These are phyloP conservation scores for Talaromyces sp. DNA, from an alignment of 2,329 filamentous ascomycete genomes.

Conservation along the genomic window DNA sequence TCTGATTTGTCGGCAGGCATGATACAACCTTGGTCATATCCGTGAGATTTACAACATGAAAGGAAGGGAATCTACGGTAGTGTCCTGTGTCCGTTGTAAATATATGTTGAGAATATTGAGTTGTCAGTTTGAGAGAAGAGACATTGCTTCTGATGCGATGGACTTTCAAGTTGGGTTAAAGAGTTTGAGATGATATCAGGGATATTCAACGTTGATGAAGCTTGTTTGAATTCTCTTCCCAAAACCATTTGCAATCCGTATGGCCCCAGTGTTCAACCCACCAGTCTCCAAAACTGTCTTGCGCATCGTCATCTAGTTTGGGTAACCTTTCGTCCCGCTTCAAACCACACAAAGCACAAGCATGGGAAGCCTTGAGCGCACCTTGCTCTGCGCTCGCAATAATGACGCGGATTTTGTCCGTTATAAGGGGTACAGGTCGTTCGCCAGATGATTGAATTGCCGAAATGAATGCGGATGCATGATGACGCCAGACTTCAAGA, in stretches of 20 bases:
- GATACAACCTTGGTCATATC: background rate
- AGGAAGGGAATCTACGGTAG: background rate
- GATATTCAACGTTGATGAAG: conserved; percentile 61
- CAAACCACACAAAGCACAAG: conserved; percentile 80
- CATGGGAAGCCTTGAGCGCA: conserved; percentile 66
- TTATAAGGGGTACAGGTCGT: conserved; percentile 61
- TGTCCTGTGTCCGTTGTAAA: background rate
- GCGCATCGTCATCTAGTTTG: conserved; percentile 69
- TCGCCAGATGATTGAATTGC: conserved; percentile 42
- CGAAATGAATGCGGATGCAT: conserved; percentile 68
- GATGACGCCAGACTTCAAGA: conserved; percentile 66
- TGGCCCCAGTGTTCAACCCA: conserved; percentile 90
- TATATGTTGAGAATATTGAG: background rate
- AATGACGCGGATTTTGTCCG: conserved; percentile 62
- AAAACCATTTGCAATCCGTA: conserved; percentile 74
- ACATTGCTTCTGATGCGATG: background rate
- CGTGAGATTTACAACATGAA: background rate
- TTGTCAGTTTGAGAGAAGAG: background rate
- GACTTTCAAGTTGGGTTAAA: background rate
- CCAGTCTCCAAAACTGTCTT: conserved; percentile 95
- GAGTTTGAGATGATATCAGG: background rate
- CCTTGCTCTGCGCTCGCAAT: conserved; percentile 57
- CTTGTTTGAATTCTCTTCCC: conserved; percentile 67
- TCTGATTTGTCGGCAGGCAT: background rate
- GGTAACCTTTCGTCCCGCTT: conserved; percentile 78